Conservation (phyloP, 192 early-diverging fungal genomes). For the Cetraspora pellucida region DNA sequence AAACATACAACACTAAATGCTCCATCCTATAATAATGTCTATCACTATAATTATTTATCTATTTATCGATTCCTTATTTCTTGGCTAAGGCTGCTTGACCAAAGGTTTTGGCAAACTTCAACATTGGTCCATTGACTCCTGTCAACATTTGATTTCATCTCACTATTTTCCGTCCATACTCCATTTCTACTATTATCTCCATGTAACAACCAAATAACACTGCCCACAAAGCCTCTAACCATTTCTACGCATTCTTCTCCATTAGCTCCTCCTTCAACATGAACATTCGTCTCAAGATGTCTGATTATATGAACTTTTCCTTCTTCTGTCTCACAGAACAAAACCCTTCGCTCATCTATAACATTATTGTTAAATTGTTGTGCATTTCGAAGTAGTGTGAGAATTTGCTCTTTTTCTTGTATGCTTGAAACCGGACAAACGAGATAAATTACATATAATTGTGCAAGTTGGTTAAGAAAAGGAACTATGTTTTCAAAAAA, state of each 20-base stretch:
- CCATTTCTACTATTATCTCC: background rate
- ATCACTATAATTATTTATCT: no score
- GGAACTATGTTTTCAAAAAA: constrained; percentile 62
- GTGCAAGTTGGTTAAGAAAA: constrained; percentile 55
- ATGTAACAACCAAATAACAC: constrained; percentile 32
- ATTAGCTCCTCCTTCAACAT: constrained; percentile 61
- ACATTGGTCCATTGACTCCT: constrained; percentile 30
- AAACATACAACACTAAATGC: no score
- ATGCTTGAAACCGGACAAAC: constrained; percentile 58
- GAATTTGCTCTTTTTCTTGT: constrained; percentile 60
- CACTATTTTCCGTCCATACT: background rate
- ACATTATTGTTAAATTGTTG: constrained; percentile 39
- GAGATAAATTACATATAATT: constrained; percentile 56
- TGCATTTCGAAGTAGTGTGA: constrained; percentile 48
- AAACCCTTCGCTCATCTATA: constrained; percentile 66
- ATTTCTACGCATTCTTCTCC: constrained; percentile 37
- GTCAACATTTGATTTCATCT: background rate
- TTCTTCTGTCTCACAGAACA: constrained; percentile 70
- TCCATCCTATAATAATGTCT: no score
- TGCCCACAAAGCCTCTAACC: constrained; percentile 45
- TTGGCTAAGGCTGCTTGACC: background rate
- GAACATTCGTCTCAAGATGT: constrained; percentile 65
- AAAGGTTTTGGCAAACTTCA: constrained; percentile 13
- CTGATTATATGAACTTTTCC: constrained; percentile 71
- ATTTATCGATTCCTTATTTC: background rate